These are phyloP conservation scores for Taiozyma sp. DNA, from an alignment of 1,139 yeast genomes.

Conservation along the genomic window DNA sequence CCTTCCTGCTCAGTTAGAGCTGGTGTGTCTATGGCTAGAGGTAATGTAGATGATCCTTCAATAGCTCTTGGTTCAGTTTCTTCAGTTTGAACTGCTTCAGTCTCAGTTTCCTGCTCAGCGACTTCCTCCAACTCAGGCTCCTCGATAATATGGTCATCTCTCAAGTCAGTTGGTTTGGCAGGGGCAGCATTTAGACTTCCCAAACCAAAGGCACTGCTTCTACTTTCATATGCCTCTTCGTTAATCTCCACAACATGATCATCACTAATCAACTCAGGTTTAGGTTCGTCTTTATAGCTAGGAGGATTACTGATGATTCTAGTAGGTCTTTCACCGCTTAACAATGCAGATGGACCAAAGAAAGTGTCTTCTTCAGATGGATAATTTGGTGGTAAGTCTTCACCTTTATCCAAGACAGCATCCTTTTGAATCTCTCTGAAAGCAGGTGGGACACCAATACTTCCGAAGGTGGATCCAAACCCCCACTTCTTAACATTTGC, in stretches of 20 bases:
- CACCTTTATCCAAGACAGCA: conserved; percentile 65
- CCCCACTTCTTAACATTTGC: conserved; percentile 93
- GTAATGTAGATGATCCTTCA: not conserved
- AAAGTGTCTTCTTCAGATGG: conserved; percentile 62
- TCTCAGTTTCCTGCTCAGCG: not conserved
- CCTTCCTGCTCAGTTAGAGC: not conserved
- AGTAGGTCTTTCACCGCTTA: conserved; percentile 9
- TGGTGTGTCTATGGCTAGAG: not conserved
- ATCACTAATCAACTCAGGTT: conserved; percentile 4
- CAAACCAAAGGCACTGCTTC: not conserved
- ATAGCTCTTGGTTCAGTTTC: not conserved
- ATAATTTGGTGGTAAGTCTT: conserved; percentile 66
- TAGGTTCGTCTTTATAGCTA: conserved; percentile 22
- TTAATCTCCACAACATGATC: conserved; percentile 1
- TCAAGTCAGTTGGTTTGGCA: not conserved
- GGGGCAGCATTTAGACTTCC: not conserved
- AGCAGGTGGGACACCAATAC: conserved; percentile 73
- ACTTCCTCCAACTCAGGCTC: not conserved
- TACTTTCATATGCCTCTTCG: not conserved
- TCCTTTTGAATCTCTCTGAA: conserved; percentile 53
- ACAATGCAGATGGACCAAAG: conserved; percentile 41
- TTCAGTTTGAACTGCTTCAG: not conserved
- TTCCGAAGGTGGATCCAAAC: conserved; percentile 72
- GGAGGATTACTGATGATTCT: conserved; percentile 19
- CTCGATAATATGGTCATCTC: not conserved